These are phyloP conservation scores for Raphidocelis subcapitata DNA, from an alignment of 139 green algal species.

Conservation along the genomic window DNA sequence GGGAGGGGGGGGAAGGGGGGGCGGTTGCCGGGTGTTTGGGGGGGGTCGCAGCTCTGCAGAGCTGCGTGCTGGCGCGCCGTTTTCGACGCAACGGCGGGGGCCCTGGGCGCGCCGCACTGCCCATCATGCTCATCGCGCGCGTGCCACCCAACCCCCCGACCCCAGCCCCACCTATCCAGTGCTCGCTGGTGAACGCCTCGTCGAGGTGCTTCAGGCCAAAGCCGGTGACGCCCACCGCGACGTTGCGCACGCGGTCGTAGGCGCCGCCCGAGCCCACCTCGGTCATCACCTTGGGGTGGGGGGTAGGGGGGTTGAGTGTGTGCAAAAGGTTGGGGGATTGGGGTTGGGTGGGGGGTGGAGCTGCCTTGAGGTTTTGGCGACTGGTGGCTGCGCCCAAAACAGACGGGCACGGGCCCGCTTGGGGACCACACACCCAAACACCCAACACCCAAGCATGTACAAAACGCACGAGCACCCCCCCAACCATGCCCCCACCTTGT, in stretches of 20 bases:
- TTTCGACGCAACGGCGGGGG: too few relatives aligned
- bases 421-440: too few relatives aligned
- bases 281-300: background rate
- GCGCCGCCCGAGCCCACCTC: slow-evolving; percentile 27
- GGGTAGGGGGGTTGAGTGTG: background rate
- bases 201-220: slow-evolving; percentile 83
- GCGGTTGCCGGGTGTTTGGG: too few relatives aligned
- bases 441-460: background rate
- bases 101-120: too few relatives aligned
- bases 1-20: too few relatives aligned
- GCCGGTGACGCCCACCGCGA: slow-evolving; percentile 77
- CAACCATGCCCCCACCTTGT: background rate
- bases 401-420: background rate
- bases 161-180: slow-evolving; percentile 14
- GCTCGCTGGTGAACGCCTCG: slow-evolving; percentile 81
- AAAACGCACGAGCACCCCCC: background rate
- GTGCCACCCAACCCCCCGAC: too few relatives aligned
- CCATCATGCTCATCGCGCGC: too few relatives aligned
- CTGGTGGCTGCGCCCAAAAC: background rate
- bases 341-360: slow-evolving; percentile 25
- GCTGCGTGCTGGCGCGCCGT: too few relatives aligned
- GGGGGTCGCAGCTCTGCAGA: too few relatives aligned
- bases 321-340: background rate
- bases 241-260: slow-evolving; percentile 82
- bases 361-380: background rate